Conservation (phyloP, 306 rosid genomes). For the Crataegus laevigata region DNA sequence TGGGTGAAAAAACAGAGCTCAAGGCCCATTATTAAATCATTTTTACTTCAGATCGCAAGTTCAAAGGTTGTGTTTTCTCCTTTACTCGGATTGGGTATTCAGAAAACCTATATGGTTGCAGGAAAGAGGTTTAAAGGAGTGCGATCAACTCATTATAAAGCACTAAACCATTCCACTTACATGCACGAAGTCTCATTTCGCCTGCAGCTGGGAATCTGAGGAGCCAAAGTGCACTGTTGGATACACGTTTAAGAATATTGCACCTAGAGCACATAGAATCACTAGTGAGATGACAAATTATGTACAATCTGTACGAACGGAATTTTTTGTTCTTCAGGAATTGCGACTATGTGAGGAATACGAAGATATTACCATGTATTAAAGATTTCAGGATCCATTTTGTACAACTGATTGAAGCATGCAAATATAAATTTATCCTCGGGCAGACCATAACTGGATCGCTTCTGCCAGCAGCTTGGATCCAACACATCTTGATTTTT, state of each 20-base stretch:
- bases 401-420: conserved; percentile 94
- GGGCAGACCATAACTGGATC: conserved; percentile 84
- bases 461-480: conserved; percentile 69
- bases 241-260: conserved; percentile 90
- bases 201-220: conserved; percentile 98
- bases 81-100: neutral
- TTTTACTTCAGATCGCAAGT: neutral
- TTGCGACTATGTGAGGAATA: neutral
- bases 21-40: neutral
- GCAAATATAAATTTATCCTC: conserved; percentile 91
- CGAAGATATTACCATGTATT: conserved; percentile 61
- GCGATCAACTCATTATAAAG: too few relatives aligned
- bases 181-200: conserved; percentile 79
- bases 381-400: conserved; percentile 98
- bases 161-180: conserved; percentile 35
- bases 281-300: conserved; percentile 10
- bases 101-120: neutral
- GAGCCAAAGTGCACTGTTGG: conserved; percentile 97
- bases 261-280: conserved; percentile 49
- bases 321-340: neutral
- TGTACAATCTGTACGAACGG: neutral
- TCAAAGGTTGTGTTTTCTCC: neutral
- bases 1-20: neutral
- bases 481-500: conserved; percentile 88
- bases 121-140: neutral